These are phyloP conservation scores for Arthroderma uncinatum DNA, from an alignment of 2,329 filamentous ascomycete genomes.

Conservation along the genomic window DNA sequence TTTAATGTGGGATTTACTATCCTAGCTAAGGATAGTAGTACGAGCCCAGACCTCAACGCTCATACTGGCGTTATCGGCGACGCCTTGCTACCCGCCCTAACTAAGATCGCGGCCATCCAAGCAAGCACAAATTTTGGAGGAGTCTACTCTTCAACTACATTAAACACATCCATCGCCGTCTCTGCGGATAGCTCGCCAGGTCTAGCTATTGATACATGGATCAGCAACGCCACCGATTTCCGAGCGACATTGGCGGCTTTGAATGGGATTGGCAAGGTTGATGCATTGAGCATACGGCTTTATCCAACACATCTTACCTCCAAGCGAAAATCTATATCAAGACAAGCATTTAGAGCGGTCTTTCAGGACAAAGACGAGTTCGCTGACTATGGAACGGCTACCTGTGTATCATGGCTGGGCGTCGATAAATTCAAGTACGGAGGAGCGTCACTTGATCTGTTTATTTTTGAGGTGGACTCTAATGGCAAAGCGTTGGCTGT, in stretches of 20 bases:
- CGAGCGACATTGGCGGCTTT: slow-evolving; percentile 13
- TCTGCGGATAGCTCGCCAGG: slow-evolving; percentile 13
- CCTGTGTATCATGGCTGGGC: slow-evolving; percentile 22
- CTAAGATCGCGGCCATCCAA: slow-evolving; percentile 20
- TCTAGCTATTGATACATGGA: slow-evolving; percentile 12
- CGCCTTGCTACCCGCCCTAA: slow-evolving; percentile 19
- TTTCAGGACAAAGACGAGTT: slow-evolving; percentile 19
- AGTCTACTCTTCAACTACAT: slow-evolving; percentile 15
- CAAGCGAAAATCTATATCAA: slow-evolving; percentile 8
- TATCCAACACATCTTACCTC: slow-evolving; percentile 11
- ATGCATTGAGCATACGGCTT: slow-evolving; percentile 15
- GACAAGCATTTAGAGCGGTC: slow-evolving; percentile 16
- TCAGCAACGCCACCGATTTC: slow-evolving; percentile 16
- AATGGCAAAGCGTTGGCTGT: slow-evolving; percentile 16
- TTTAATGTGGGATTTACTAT: slow-evolving; percentile 28
- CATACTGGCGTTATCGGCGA: slow-evolving; percentile 23
- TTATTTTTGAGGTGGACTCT: slow-evolving; percentile 19
- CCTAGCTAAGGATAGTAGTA: slow-evolving; percentile 18
- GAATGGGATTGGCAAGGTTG: slow-evolving; percentile 6
- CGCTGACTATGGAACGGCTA: slow-evolving; percentile 19
- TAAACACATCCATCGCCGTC: slow-evolving; percentile 9
- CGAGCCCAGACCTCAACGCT: slow-evolving; percentile 16
- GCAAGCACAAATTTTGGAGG: slow-evolving; percentile 20
- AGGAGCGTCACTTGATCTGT: slow-evolving; percentile 18
- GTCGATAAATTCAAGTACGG: slow-evolving; percentile 18